These are phyloP conservation scores for Noccaea caerulescens DNA, from an alignment of 345 rosid species.

Conservation along the genomic window DNA sequence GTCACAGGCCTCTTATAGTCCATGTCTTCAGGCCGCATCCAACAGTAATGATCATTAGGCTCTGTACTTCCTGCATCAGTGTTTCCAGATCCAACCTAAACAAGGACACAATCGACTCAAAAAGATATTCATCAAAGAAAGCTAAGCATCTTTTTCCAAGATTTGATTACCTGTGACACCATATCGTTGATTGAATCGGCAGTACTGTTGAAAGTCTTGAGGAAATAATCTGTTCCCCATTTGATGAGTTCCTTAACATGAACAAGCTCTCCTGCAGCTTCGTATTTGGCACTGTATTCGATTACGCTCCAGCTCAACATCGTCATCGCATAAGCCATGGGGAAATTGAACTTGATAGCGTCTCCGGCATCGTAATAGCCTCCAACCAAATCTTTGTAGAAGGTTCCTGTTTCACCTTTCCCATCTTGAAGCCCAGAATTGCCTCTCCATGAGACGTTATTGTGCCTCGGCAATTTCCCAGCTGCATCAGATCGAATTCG, in stretches of 20 bases:
- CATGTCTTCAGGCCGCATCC: constrained; percentile 99
- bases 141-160: background rate
- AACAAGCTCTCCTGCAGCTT: constrained; percentile 88
- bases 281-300: constrained; percentile 89
- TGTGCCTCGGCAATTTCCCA: constrained; percentile 86
- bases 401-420: constrained; percentile 50
- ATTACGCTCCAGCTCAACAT: constrained; percentile 99
- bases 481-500: constrained; percentile 50
- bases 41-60: constrained; percentile 89
- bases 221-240: constrained; percentile 93
- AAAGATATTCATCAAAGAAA: background rate
- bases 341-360: constrained; percentile 92
- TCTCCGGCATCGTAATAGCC: constrained; percentile 97
- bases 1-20: constrained; percentile 73
- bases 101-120: background rate
- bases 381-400: constrained; percentile 74
- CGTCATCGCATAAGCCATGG: constrained; percentile 87
- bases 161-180: constrained; percentile 56
- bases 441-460: constrained; percentile 96
- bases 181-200: constrained; percentile 69
- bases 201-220: constrained; percentile 83
- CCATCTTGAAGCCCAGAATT: constrained; percentile 83
- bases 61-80: constrained; percentile 75
- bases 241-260: constrained; percentile 91
- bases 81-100: constrained; percentile 87